Percentiles rank a stretch among this genome's conserved stretches.
Conservation (phyloP, 805 yeast species). For the Metschnikowia kofuensis region DNA sequence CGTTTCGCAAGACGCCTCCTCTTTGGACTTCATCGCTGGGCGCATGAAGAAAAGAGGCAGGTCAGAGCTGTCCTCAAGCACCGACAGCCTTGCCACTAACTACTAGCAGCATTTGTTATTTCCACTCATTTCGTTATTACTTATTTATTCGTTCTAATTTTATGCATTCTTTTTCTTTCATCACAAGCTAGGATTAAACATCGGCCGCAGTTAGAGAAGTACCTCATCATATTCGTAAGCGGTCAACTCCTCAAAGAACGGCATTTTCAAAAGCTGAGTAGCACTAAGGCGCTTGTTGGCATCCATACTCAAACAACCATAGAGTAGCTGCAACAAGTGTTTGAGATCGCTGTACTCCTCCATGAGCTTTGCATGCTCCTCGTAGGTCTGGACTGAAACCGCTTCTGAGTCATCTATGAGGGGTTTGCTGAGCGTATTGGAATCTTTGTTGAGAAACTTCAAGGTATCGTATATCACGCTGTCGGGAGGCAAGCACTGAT, state of each 20-base stretch:
- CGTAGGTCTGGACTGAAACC: slow-evolving; percentile 14
- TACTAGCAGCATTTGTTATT: not conserved
- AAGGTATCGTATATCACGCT: slow-evolving; percentile 70
- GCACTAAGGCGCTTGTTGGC: slow-evolving; percentile 58
- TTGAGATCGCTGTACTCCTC: slow-evolving; percentile 39
- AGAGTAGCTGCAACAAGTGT: slow-evolving; percentile 53
- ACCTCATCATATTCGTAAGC: slow-evolving; percentile 34
- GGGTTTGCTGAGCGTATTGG: slow-evolving; percentile 31
- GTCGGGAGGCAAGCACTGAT: slow-evolving; percentile 64
- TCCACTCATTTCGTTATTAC: not conserved
- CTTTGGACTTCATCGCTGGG: slow-evolving; percentile 3
- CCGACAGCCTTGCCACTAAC: slow-evolving; percentile 15
- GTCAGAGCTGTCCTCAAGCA: slow-evolving; percentile 20
- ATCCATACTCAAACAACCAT: slow-evolving; percentile 57
- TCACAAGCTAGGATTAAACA: too few relatives aligned
- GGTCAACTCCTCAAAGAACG: slow-evolving; percentile 53
- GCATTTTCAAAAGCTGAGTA: slow-evolving; percentile 50
- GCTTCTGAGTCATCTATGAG: slow-evolving; percentile 12
- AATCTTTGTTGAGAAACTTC: slow-evolving; percentile 44
- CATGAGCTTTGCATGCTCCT: slow-evolving; percentile 16
- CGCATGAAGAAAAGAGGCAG: slow-evolving; percentile 14
- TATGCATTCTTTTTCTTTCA: too few relatives aligned
- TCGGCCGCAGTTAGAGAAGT: slow-evolving; percentile 8
- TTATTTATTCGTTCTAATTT: too few relatives aligned
- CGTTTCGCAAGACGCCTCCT: slow-evolving; percentile 2